Conservation (phyloP, 306 rosid species). For the Pterocarpus santalinus region DNA sequence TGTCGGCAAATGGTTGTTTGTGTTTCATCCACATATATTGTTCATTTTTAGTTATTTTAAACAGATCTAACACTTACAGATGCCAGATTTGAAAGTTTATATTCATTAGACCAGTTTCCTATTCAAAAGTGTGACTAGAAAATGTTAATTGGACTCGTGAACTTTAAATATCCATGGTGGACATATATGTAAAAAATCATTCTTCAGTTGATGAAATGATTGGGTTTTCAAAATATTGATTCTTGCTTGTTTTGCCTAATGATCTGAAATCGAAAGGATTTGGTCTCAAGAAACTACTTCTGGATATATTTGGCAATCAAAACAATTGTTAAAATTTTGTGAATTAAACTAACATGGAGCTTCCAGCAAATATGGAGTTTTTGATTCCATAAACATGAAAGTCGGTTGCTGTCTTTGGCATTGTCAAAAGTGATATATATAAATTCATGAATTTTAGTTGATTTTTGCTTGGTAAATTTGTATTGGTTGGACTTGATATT, state of each 20-base stretch:
- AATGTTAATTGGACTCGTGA: not conserved
- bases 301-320: slow-evolving; percentile 26
- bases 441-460: slow-evolving; percentile 28
- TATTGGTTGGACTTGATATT: slow-evolving; percentile 36
- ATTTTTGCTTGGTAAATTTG: slow-evolving; percentile 33
- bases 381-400: slow-evolving; percentile 28
- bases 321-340: not conserved
- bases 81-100: not conserved
- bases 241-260: slow-evolving; percentile 7
- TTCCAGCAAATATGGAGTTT: slow-evolving; percentile 1
- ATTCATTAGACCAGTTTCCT: slow-evolving; percentile 15
- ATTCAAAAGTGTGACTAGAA: slow-evolving; percentile 31
- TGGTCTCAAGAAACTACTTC: slow-evolving; percentile 2
- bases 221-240: slow-evolving; percentile 23
- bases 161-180: not conserved
- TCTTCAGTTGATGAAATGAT: slow-evolving; percentile 9
- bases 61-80: slow-evolving; percentile 14
- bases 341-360: not conserved
- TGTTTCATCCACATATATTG: slow-evolving; percentile 1
- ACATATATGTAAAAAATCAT: not conserved
- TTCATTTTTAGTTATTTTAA: not conserved
- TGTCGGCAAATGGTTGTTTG: not conserved
- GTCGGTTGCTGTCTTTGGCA: not conserved
- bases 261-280: slow-evolving; percentile 4
- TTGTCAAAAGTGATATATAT: not conserved